A percentile compares a stretch with the other conserved stretches of the same genome.
Conservation (phyloP, 1,139 yeast species). For the Suhomyces taliae region DNA sequence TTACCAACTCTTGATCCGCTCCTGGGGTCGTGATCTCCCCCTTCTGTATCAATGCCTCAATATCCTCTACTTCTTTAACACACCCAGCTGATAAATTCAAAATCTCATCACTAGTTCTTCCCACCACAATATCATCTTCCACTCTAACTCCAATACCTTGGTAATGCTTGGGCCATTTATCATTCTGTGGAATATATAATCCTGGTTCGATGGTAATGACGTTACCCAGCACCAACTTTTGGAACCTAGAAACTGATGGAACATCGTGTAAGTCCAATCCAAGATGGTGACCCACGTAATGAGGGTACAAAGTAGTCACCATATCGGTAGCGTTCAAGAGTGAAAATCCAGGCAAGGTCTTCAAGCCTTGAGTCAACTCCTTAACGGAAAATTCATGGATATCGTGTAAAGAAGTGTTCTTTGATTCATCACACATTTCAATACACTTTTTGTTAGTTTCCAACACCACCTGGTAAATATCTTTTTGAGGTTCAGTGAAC, state of each 20-base stretch:
- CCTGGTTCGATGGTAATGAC: constrained; percentile 97
- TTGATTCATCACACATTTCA: constrained; percentile 55
- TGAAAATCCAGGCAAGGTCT: constrained; percentile 66
- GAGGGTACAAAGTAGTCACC: constrained; percentile 71
- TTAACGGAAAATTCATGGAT: constrained; percentile 70
- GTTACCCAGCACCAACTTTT: constrained; percentile 55
- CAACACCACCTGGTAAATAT: constrained; percentile 83
- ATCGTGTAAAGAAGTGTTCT: constrained; percentile 64
- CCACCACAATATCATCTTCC: constrained; percentile 89
- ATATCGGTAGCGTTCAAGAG: constrained; percentile 52
- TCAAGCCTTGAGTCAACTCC: constrained; percentile 60
- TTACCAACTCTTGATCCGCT: constrained; percentile 48
- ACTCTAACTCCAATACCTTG: constrained; percentile 92
- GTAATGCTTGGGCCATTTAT: constrained; percentile 72
- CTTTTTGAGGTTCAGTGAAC: constrained; percentile 77
- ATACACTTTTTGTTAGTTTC: constrained; percentile 82
- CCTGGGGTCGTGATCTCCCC: constrained; percentile 55
- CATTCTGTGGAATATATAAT: constrained; percentile 72
- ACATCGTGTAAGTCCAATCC: constrained; percentile 93
- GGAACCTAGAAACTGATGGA: constrained; percentile 57
- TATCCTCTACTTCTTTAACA: constrained; percentile 77
- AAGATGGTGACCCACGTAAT: constrained; percentile 91
- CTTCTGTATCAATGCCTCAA: constrained; percentile 60
- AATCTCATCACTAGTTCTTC: constrained; percentile 52
- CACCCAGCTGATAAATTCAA: constrained; percentile 72